Evolutionary conservation across 2,329 filamentous ascomycete genomes (phyloP), one percentile per base, ranked within the genome.

Genomic region (Ophiobolus disseminans): DNA sequence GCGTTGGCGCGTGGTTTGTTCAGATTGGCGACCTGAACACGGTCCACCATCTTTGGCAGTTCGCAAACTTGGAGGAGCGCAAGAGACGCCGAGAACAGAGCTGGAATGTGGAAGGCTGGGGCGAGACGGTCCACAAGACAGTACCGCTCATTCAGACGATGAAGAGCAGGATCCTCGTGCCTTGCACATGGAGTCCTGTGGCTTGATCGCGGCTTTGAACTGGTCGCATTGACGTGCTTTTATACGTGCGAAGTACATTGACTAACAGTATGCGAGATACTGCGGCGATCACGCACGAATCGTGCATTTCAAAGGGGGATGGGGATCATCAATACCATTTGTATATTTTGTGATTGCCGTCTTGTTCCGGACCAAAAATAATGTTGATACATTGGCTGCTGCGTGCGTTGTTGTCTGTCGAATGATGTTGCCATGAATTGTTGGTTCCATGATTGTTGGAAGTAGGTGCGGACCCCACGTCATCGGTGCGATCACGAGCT

Each of bases 41-140:
- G 0, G 94, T 99, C 25, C 92, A 99, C 74, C 93, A 97, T 73
- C 82, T 99, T 17, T 99, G 94, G 94, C 94, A 99, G 72, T 99
- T 97, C 79, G 92, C 93, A 62, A 90, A 99, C 74, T 77, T 99
- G 52, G 92, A 97, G 75, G 94, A 97, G 78, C 86, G 94, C 58
- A 94, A 95, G 74, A 78, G 89, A 26, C 85, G 91, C 59, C 85
- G 94, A 58, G 94, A 99, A 80, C 86, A 95, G 81, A 97, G 92
- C 73, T 99, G 94, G 94, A 85, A 86, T 58, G 85, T 96, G 31
- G 89, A 96, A 69, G 94, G 94, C 36, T 99, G 94, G 94, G 91
- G 89, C 42, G 90, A 97, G 68, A 97, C 93, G 19, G 94, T 97
- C 28, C 94, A 99, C 80, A 97, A 96, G 83, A 99, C 94, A 1